A percentile compares a stretch with the other conserved stretches of the same genome.
phyloP scores from a whole-genome alignment of 148 eudicot species.

The Diospyros lotus region DNA sequence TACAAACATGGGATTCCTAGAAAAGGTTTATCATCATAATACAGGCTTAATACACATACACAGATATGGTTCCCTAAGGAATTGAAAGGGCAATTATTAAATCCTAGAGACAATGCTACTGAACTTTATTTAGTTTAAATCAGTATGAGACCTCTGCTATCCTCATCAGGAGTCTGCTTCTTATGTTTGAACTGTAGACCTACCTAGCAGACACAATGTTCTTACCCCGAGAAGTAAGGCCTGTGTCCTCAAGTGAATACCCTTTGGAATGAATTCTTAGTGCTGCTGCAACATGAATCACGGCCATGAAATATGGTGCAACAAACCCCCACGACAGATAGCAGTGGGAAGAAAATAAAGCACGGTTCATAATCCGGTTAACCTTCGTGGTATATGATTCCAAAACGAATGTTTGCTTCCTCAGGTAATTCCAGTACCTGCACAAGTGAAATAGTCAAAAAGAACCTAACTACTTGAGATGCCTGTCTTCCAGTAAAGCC shows the following conservation, averaged over 20 bases:
- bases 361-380: constrained; percentile 92
- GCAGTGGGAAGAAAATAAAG: constrained; percentile 80
- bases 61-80: no score
- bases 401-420: constrained; percentile 96
- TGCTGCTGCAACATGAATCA: constrained; percentile 74
- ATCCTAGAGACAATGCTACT: not conserved
- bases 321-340: constrained; percentile 98
- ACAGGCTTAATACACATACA: not conserved
- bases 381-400: constrained; percentile 82
- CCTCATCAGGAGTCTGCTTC: constrained; percentile 1
- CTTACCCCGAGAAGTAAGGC: constrained; percentile 61
- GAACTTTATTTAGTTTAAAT: not conserved
- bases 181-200: not conserved
- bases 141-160: not conserved
- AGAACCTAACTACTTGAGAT: not conserved
- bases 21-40: not conserved
- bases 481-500: constrained; percentile 1
- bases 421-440: constrained; percentile 98
- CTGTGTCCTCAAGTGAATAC: constrained; percentile 40
- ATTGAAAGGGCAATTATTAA: not conserved
- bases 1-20: not conserved
- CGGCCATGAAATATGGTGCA: constrained; percentile 79
- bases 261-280: constrained; percentile 46
- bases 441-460: constrained; percentile 13
- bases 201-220: constrained; percentile 8